These are phyloP conservation scores for Macroventuria anomochaeta DNA, from an alignment of 2,329 filamentous ascomycete species.

Conservation along the genomic window DNA sequence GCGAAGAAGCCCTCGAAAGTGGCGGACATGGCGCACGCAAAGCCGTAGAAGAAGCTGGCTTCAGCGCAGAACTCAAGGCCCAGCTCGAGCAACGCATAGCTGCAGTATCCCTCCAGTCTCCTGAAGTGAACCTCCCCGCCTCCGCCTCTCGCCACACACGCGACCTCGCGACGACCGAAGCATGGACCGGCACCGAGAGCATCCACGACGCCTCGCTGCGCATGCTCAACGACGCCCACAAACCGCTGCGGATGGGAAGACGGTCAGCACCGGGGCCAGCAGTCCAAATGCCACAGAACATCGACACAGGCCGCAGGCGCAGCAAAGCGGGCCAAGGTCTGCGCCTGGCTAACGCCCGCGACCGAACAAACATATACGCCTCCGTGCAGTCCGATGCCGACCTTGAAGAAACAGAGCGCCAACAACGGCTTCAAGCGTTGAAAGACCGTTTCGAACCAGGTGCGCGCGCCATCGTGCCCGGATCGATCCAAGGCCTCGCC, in stretches of 20 bases:
- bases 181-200: constrained; percentile 81
- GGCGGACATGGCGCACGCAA: constrained; percentile 62
- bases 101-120: constrained; percentile 62
- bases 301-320: constrained; percentile 48
- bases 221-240: constrained; percentile 72
- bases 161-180: constrained; percentile 68
- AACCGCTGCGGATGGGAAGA: constrained; percentile 51
- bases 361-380: constrained; percentile 63
- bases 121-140: constrained; percentile 60
- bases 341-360: constrained; percentile 64
- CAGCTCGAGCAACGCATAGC: constrained; percentile 66
- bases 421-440: constrained; percentile 74
- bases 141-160: constrained; percentile 73
- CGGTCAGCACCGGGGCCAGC: constrained; percentile 27
- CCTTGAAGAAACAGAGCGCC: constrained; percentile 74
- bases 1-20: constrained; percentile 63
- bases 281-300: constrained; percentile 33
- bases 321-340: constrained; percentile 44
- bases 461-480: constrained; percentile 76
- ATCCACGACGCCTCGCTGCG: constrained; percentile 78
- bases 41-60: constrained; percentile 66
- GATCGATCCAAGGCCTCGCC: constrained; percentile 76
- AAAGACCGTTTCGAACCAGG: constrained; percentile 80
- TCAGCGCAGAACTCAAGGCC: constrained; percentile 66
- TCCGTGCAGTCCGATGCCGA: constrained; percentile 58